phyloP scores from a whole-genome alignment of 2,329 filamentous ascomycete species.

The Neonectria faginata region DNA sequence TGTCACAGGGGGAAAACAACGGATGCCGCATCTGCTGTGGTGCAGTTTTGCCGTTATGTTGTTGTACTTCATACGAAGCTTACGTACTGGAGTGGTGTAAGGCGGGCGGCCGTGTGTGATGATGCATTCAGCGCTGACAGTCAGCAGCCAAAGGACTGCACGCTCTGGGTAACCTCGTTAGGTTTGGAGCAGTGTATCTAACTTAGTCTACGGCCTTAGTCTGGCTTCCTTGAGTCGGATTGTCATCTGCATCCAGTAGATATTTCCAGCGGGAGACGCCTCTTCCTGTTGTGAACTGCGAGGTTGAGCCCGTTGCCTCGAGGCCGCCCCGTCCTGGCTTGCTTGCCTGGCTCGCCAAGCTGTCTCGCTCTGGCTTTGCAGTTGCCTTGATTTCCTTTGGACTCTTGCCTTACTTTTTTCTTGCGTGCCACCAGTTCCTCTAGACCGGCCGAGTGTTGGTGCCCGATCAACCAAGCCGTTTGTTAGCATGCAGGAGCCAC shows the following conservation, averaged over 20 bases:
- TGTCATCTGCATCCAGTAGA: slow-evolving; percentile 7
- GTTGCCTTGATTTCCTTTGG: background rate
- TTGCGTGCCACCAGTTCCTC: background rate
- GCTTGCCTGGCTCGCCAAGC: too few relatives aligned
- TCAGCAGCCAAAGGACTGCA: background rate
- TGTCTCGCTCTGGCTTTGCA: background rate
- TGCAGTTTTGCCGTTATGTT: background rate
- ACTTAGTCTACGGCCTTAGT: too few relatives aligned
- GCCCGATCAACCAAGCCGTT: background rate
- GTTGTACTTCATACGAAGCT: background rate
- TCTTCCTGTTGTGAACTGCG: background rate
- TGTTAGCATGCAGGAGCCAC: background rate
- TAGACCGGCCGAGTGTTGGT: background rate
- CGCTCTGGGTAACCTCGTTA: background rate
- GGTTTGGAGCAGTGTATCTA: background rate
- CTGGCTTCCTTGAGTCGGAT: background rate
- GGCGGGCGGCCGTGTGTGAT: background rate
- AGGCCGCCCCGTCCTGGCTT: too few relatives aligned
- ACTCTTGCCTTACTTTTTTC: background rate
- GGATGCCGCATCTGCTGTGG: background rate
- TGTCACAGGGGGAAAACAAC: background rate
- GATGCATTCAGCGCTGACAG: slow-evolving; percentile 12
- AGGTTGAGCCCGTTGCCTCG: background rate
- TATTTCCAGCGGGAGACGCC: slow-evolving; percentile 4
- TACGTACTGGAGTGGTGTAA: background rate